Evolutionary conservation across 768 basidiomycete genomes (phyloP).

Genomic region (Amanita molliuscula): DNA sequence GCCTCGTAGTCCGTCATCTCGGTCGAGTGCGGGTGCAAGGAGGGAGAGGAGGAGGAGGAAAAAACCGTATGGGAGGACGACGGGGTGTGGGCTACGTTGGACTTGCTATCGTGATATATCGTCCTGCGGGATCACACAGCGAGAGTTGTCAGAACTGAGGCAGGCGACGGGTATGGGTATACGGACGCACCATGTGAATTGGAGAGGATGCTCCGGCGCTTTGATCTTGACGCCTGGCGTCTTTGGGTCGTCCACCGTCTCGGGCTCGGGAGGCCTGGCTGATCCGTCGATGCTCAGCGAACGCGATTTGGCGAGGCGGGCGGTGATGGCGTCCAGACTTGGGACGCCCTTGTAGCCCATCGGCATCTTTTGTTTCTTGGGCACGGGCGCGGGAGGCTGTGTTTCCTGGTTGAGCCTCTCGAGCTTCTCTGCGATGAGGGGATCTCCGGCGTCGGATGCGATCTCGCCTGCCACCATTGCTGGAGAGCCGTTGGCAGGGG

Average conservation of each 20-base stretch:
- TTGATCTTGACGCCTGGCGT: conserved; percentile 64
- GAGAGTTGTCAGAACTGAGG: not conserved
- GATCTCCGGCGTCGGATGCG: conserved; percentile 28
- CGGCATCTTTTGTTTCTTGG: conserved; percentile 23
- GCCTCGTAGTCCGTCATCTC: conserved; percentile 78
- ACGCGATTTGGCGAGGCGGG: conserved; percentile 61
- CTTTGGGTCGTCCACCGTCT: conserved; percentile 77
- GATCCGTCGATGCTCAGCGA: conserved; percentile 56
- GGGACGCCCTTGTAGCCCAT: conserved; percentile 82
- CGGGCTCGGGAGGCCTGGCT: conserved; percentile 62
- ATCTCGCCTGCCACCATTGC: not conserved
- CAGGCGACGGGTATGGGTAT: too few species aligned
- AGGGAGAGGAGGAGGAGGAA: conserved; percentile 14
- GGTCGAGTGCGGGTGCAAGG: conserved; percentile 30
- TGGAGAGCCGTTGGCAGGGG: conserved; percentile 17
- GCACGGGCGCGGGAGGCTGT: not conserved
- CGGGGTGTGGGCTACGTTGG: conserved; percentile 53
- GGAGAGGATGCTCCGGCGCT: conserved; percentile 76
- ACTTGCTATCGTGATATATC: conserved; percentile 82
- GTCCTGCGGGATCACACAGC: conserved; percentile 42
- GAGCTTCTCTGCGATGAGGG: conserved; percentile 57
- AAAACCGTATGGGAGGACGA: conserved; percentile 20
- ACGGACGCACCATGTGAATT: conserved; percentile 62
- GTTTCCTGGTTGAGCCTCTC: conserved; percentile 52
- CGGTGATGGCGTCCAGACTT: conserved; percentile 76